Evolutionary conservation across 495 filamentous ascomycete species (phyloP).

Genomic region (Talaromyces proteolyticus): DNA sequence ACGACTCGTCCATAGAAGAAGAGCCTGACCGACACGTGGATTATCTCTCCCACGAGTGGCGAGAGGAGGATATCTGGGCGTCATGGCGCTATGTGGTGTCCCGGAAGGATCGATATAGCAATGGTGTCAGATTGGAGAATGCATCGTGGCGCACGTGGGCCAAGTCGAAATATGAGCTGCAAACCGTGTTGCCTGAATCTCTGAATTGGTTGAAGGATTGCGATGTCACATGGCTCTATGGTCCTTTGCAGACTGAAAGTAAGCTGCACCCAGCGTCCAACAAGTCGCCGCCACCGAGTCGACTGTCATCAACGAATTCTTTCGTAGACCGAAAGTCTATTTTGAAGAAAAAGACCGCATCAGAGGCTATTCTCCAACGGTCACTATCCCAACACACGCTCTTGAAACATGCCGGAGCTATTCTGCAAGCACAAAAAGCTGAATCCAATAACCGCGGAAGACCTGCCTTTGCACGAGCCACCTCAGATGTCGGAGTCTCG

Average conservation of each 20-base stretch:
- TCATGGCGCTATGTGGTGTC: slow-evolving; percentile 91
- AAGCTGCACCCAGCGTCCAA: slow-evolving; percentile 29
- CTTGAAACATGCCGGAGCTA: slow-evolving; percentile 87
- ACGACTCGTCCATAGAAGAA: slow-evolving; percentile 72
- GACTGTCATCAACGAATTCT: slow-evolving; percentile 73
- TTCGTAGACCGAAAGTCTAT: slow-evolving; percentile 88
- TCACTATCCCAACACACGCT: slow-evolving; percentile 89
- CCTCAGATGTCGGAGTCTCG: slow-evolving; percentile 59
- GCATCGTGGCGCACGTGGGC: slow-evolving; percentile 98
- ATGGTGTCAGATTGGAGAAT: slow-evolving; percentile 83
- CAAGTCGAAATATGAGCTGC: slow-evolving; percentile 77
- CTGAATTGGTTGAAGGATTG: slow-evolving; percentile 96
- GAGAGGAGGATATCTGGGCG: slow-evolving; percentile 95
- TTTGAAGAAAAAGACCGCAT: slow-evolving; percentile 92
- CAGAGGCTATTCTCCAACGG: slow-evolving; percentile 88
- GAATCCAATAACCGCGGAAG: slow-evolving; percentile 35
- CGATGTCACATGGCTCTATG: slow-evolving; percentile 97
- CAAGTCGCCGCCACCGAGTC: slow-evolving; percentile 49
- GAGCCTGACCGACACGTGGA: slow-evolving; percentile 91
- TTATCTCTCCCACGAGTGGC: slow-evolving; percentile 93
- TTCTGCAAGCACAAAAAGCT: slow-evolving; percentile 83
- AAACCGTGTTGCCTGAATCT: slow-evolving; percentile 81
- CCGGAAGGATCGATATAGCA: slow-evolving; percentile 69
- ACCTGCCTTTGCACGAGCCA: slow-evolving; percentile 44
- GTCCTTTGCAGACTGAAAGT: slow-evolving; percentile 71